These are phyloP conservation scores for Salix suchowensis DNA, from an alignment of 345 rosid genomes.

Conservation along the genomic window DNA sequence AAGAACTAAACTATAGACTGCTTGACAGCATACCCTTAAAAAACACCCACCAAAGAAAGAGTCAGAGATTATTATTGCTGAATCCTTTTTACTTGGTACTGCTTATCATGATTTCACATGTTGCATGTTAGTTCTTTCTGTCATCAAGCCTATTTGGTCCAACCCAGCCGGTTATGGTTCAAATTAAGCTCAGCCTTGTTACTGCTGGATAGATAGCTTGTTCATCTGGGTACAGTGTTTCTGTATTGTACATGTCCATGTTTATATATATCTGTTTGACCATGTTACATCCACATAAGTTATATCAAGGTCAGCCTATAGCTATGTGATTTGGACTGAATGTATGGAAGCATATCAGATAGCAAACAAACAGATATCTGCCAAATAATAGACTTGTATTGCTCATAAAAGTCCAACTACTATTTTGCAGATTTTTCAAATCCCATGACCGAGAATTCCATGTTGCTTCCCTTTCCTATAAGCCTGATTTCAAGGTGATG, in stretches of 20 bases:
- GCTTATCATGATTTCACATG: not conserved
- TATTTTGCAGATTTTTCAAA: slow-evolving; percentile 56
- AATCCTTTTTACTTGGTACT: not conserved
- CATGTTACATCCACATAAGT: not conserved
- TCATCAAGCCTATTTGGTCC: not conserved
- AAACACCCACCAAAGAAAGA: not conserved
- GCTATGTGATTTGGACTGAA: not conserved
- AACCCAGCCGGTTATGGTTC: not conserved
- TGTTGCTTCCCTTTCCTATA: slow-evolving; percentile 87
- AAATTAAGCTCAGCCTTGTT: not conserved
- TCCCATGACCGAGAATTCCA: slow-evolving; percentile 95
- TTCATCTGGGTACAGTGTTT: not conserved
- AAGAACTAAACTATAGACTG: not conserved
- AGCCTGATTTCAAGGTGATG: slow-evolving; percentile 96
- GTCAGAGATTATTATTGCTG: not conserved
- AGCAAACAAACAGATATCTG: not conserved
- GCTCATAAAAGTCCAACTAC: not conserved
- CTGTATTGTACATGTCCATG: not conserved
- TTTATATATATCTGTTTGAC: not conserved
- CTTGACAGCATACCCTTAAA: not conserved
- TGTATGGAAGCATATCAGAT: not conserved
- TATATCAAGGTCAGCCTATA: not conserved
- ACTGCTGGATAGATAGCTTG: not conserved
- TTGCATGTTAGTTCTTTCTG: not conserved
- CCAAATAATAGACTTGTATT: not conserved